phyloP scores from a whole-genome alignment of 2,329 filamentous ascomycete genomes.

The Plenodomus lindquistii region DNA sequence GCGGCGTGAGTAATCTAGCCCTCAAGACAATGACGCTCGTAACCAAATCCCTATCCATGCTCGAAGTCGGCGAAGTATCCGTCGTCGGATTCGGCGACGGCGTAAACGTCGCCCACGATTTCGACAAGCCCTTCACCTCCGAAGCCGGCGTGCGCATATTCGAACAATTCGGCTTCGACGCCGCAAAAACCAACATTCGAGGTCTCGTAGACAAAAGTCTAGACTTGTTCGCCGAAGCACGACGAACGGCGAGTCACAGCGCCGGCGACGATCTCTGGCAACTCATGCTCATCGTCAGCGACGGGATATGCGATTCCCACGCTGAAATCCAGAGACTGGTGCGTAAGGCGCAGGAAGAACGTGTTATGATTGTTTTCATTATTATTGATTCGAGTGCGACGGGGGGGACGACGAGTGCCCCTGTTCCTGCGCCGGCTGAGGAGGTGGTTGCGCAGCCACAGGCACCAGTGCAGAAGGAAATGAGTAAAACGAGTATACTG shows the following conservation, averaged over 20 bases:
- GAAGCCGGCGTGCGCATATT: constrained; percentile 84
- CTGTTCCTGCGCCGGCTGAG: constrained; percentile 6
- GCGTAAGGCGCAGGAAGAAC: constrained; percentile 84
- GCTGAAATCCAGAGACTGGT: constrained; percentile 80
- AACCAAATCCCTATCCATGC: constrained; percentile 81
- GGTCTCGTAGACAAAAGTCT: constrained; percentile 78
- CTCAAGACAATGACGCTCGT: constrained; percentile 95
- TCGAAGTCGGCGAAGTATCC: constrained; percentile 92
- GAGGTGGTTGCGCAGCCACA: constrained; percentile 9
- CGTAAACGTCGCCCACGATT: constrained; percentile 83
- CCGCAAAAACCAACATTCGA: constrained; percentile 83
- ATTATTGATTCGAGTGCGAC: constrained; percentile 72
- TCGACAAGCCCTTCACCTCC: constrained; percentile 78
- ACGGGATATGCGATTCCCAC: constrained; percentile 91
- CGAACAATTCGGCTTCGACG: constrained; percentile 80
- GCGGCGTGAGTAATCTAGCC: constrained; percentile 74
- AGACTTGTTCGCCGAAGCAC: constrained; percentile 77
- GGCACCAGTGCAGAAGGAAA: constrained; percentile 38
- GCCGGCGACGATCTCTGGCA: constrained; percentile 83
- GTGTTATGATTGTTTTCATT: constrained; percentile 98
- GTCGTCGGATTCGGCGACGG: constrained; percentile 86
- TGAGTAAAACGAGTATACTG: constrained; percentile 70
- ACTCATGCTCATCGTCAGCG: constrained; percentile 87
- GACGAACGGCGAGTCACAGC: constrained; percentile 58
- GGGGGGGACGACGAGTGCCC: constrained; percentile 5